Evolutionary conservation across 352 stramenopile genomes (phyloP).

Genomic region (Phytophthora fragariae): DNA sequence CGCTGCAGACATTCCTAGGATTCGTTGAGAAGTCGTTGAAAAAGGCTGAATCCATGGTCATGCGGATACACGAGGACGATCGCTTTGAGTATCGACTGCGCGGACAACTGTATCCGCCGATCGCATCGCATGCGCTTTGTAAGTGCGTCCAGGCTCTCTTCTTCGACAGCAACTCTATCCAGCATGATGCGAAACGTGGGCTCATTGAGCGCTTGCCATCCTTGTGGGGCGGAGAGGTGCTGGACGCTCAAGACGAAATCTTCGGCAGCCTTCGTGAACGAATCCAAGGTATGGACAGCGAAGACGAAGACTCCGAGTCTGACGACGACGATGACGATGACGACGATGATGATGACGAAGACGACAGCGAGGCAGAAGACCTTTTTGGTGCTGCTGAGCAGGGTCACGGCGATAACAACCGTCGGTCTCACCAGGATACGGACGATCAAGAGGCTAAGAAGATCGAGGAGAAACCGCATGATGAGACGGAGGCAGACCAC

Average conservation of each 20-base stretch:
- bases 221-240: slow-evolving; percentile 70
- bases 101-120: slow-evolving; percentile 73
- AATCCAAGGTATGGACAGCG: slow-evolving; percentile 49
- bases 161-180: slow-evolving; percentile 85
- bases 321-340: slow-evolving; percentile 52
- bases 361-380: slow-evolving; percentile 48
- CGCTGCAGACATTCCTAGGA: slow-evolving; percentile 64
- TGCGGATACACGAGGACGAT: slow-evolving; percentile 67
- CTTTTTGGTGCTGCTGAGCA: slow-evolving; percentile 36
- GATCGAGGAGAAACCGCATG: slow-evolving; percentile 10
- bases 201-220: slow-evolving; percentile 78
- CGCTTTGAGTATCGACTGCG: slow-evolving; percentile 78
- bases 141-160: slow-evolving; percentile 79
- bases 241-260: slow-evolving; percentile 73
- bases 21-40: slow-evolving; percentile 87
- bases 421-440: slow-evolving; percentile 2
- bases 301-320: slow-evolving; percentile 61
- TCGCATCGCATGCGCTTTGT: slow-evolving; percentile 70
- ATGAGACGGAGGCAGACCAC: slow-evolving; percentile 6
- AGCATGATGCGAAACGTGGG: slow-evolving; percentile 78
- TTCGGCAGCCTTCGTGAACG: slow-evolving; percentile 52
- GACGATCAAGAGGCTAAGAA: slow-evolving; percentile 14
- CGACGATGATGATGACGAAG: slow-evolving; percentile 50
- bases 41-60: slow-evolving; percentile 85
- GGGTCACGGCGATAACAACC: not conserved